Evolutionary conservation across 2,329 filamentous ascomycete genomes (phyloP), one percentile per base, ranked within the genome.

Genomic region (Seiridium cupressi): DNA sequence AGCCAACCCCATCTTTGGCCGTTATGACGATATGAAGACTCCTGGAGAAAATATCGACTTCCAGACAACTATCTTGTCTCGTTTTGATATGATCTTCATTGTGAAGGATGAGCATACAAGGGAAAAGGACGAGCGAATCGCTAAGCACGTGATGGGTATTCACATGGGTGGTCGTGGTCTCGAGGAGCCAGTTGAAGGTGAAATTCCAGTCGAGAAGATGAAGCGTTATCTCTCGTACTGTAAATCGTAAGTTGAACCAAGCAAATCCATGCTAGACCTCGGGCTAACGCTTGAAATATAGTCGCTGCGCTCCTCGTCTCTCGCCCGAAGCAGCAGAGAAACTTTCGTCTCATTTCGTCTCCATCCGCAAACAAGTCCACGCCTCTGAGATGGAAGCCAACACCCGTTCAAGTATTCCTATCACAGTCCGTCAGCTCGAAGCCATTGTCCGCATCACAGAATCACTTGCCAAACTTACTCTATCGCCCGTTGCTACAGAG

Each of bases 1-100:
- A 2, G 95, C 95, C 47, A 99, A 99, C 74, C 95, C 95, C 0
- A 95, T 99, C 61, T 99, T 98, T 71, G 95, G 95, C 58, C 90
- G 95, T 34, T 99, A 99, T 77, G 95, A 99, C 74, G 95, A 99
- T 71, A 89, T 99, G 81, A 98, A 98, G 76, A 93, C 91, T 0
- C 95, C 95, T 0, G 95, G 95, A 61, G 95, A 99, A 76, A 99
- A 99, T 73, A 99, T 99, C 66, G 95, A 99, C 76, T 99, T 99
- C 77, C 95, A 99, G 72, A 99, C 95, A 0, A 99, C 95, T 3
- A 98, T 99, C 70, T 74, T 99, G 65, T 98, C 94, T 2, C 91
- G 95, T 84, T 99, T 99, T 74, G 95, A 99, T 76, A 97, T 99
- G 92, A 98, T 99, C 66, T 99, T 98, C 80, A 97, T 99, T 66